Conservation (phyloP, 208 protist genomes). For the Tritrichomonas musculus region DNA sequence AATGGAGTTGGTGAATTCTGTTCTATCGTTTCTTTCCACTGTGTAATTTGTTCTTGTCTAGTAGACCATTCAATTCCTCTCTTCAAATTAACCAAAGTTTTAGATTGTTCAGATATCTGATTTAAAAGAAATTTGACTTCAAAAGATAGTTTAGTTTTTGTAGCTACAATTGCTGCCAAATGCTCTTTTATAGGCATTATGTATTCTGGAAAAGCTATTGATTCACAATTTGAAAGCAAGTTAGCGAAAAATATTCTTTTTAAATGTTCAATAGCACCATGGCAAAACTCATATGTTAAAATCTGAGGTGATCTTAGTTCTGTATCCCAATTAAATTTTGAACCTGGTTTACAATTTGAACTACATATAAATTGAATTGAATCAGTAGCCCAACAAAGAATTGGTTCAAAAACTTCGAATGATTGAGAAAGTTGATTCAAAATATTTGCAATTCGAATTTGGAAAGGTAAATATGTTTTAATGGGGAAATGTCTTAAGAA, state of each 20-base stretch:
- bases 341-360: background rate
- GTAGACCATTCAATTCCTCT: background rate
- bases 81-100: background rate
- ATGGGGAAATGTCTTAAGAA: background rate
- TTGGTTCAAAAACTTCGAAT: background rate
- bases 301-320: background rate
- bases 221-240: background rate
- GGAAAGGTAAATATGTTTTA: background rate
- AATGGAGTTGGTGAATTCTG: background rate
- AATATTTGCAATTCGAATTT: background rate
- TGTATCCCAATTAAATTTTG: background rate
- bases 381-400: background rate
- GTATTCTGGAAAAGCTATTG: constrained; percentile 14
- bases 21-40: background rate
- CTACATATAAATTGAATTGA: background rate
- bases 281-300: background rate
- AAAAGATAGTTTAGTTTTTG: background rate
- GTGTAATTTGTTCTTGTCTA: background rate
- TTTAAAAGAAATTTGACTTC: background rate
- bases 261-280: background rate
- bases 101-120: background rate
- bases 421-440: background rate
- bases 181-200: background rate
- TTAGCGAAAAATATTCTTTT: background rate
- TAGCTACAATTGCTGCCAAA: background rate